Evolutionary conservation across 768 basidiomycete species (phyloP).

Genomic region (Boletus rubescentipes): DNA sequence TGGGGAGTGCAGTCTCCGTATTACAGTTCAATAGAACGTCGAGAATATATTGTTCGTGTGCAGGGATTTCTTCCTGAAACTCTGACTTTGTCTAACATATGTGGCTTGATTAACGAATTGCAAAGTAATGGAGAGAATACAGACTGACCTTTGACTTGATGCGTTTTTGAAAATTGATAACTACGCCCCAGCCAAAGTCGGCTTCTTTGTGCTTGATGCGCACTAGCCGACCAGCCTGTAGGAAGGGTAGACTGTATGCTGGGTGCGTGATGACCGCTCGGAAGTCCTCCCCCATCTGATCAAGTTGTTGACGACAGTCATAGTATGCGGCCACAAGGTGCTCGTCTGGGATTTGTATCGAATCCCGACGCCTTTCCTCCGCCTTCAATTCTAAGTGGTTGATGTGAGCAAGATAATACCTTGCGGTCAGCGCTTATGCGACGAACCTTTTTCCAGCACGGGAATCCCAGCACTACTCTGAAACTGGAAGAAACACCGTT

Average conservation of each 20-base stretch:
- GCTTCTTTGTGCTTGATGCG: conserved; percentile 82
- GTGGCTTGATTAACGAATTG: background rate
- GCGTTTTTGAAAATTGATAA: conserved; percentile 91
- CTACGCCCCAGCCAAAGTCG: conserved; percentile 96
- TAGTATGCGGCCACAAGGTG: conserved; percentile 85
- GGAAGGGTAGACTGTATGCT: conserved; percentile 90
- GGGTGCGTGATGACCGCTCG: conserved; percentile 93
- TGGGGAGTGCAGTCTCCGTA: conserved; percentile 55
- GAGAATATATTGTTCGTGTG: conserved; percentile 90
- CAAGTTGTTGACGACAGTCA: conserved; percentile 88
- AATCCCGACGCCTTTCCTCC: conserved; percentile 65
- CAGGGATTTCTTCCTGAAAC: conserved; percentile 66
- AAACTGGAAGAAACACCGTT: conserved; percentile 97
- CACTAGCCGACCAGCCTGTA: conserved; percentile 90
- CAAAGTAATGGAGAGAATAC: background rate
- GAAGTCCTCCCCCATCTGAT: conserved; percentile 87
- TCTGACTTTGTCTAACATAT: conserved; percentile 57
- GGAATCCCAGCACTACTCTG: conserved; percentile 95
- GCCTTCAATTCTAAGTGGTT: conserved; percentile 59
- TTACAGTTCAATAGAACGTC: conserved; percentile 89
- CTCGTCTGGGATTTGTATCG: conserved; percentile 81
- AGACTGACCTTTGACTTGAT: conserved; percentile 68
- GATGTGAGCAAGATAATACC: conserved; percentile 3
- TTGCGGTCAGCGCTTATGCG: background rate
- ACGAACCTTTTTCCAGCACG: conserved; percentile 74